phyloP scores from a whole-genome alignment of 129 eudicot species.

The Oenanthe sinensis region DNA sequence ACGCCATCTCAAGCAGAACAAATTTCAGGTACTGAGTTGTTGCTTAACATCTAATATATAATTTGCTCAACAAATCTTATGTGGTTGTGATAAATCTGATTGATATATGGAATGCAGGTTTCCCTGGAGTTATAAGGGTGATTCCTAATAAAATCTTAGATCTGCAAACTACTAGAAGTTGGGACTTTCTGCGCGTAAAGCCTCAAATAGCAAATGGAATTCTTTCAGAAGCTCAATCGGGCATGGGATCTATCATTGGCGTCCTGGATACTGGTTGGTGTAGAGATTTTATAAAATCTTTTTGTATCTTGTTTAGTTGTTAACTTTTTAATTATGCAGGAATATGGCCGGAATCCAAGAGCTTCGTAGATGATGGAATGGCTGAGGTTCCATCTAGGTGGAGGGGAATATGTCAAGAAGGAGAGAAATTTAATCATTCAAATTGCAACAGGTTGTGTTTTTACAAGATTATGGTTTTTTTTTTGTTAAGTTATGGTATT shows the following conservation, averaged over 20 bases:
- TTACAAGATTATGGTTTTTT: neutral
- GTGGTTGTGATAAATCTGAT: neutral
- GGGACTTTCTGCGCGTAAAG: constrained; percentile 44
- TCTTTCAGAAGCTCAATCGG: constrained; percentile 28
- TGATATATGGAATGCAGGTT: constrained; percentile 28
- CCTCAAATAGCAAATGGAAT: constrained; percentile 25
- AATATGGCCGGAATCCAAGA: constrained; percentile 49
- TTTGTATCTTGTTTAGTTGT: neutral
- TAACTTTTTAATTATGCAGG: constrained; percentile 21
- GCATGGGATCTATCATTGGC: constrained; percentile 40
- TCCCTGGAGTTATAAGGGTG: constrained; percentile 40
- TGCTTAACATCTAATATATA: neutral
- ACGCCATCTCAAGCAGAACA: constrained; percentile 32
- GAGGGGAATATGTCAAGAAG: constrained; percentile 46
- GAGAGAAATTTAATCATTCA: constrained; percentile 24
- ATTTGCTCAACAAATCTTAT: neutral
- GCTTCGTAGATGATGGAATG: constrained; percentile 40
- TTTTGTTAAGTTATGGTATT: neutral
- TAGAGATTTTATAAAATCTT: neutral
- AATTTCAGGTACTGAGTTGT: constrained; percentile 25
- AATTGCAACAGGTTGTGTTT: constrained; percentile 37
- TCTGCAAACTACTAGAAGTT: constrained; percentile 59
- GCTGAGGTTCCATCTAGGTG: constrained; percentile 30
- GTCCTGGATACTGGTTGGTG: constrained; percentile 44
- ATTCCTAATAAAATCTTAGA: constrained; percentile 31